phyloP scores from a whole-genome alignment of 257 asterid genomes.

The Solanum virginianum region DNA sequence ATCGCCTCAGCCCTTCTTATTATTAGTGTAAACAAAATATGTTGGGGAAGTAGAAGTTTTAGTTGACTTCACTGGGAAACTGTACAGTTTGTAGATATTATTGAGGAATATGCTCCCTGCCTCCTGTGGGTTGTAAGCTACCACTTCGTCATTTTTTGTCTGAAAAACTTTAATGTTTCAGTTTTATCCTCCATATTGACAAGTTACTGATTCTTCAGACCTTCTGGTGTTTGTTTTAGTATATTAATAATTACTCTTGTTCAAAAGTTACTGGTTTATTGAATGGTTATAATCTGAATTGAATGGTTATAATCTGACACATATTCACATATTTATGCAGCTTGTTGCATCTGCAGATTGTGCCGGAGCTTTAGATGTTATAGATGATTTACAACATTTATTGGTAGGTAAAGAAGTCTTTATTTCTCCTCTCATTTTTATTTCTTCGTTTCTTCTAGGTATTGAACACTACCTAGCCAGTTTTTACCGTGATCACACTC shows the following conservation, averaged over 20 bases:
- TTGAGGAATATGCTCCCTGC: not conserved
- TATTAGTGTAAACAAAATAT: not conserved
- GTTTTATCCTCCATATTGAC: not conserved
- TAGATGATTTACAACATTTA: slow-evolving; percentile 84
- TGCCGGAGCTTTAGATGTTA: slow-evolving; percentile 94
- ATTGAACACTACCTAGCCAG: not conserved
- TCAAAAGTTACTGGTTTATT: not conserved
- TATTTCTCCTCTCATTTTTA: not conserved
- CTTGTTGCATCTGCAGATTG: slow-evolving; percentile 97
- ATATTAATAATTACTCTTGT: not conserved
- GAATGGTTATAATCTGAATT: not conserved
- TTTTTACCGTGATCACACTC: not conserved
- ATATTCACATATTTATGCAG: slow-evolving; percentile 33
- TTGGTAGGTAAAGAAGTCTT: slow-evolving; percentile 45
- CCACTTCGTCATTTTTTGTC: not conserved
- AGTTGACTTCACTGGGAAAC: not conserved
- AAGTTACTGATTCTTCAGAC: not conserved
- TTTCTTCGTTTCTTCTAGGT: not conserved
- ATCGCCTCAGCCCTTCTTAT: not conserved
- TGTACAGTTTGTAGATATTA: not conserved
- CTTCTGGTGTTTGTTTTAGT: not conserved
- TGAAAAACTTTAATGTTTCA: not conserved
- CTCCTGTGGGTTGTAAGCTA: not conserved
- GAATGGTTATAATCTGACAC: not conserved
- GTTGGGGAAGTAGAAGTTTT: not conserved